phyloP scores from a whole-genome alignment of 169 alveolate species.

The Eimeria sp. region DNA sequence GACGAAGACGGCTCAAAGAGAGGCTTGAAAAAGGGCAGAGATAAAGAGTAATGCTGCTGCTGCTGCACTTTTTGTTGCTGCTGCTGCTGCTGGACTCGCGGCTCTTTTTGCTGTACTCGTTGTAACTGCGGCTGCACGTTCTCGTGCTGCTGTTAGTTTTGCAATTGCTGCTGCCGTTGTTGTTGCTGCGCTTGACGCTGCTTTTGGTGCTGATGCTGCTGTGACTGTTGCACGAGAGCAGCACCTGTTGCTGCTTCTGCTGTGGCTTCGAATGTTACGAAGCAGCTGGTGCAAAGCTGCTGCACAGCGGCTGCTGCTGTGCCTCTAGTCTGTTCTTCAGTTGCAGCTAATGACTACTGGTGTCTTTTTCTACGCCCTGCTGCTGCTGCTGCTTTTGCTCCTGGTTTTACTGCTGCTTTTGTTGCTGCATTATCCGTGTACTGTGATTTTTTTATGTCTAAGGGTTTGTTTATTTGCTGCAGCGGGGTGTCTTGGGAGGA shows the following conservation, averaged over 20 bases:
- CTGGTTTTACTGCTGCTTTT: no score
- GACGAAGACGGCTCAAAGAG: constrained; percentile 20
- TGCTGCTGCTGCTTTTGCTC: no score
- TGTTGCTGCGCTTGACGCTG: not conserved
- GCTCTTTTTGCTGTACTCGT: no score
- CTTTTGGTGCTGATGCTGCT: not conserved
- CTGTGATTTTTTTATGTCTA: not conserved
- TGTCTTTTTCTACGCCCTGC: no score
- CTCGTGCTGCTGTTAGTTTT: no score
- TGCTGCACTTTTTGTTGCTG: constrained; percentile 11
- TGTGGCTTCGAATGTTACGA: not conserved
- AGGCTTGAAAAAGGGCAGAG: not conserved
- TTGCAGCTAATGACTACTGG: no score
- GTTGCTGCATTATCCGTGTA: no score
- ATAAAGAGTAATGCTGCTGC: constrained; percentile 22
- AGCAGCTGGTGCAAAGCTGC: not conserved
- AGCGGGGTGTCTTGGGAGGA: constrained; percentile 65
- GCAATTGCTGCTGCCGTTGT: no score
- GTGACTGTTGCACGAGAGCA: not conserved
- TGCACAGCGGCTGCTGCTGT: not conserved
- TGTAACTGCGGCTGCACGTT: no score
- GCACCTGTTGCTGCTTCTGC: not conserved
- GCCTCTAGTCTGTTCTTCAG: not conserved
- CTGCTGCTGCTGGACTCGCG: no score
- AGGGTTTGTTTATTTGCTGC: constrained; percentile 2